These are phyloP conservation scores for Blastomyces emzantsi DNA, from an alignment of 2,329 filamentous ascomycete species.

Conservation along the genomic window DNA sequence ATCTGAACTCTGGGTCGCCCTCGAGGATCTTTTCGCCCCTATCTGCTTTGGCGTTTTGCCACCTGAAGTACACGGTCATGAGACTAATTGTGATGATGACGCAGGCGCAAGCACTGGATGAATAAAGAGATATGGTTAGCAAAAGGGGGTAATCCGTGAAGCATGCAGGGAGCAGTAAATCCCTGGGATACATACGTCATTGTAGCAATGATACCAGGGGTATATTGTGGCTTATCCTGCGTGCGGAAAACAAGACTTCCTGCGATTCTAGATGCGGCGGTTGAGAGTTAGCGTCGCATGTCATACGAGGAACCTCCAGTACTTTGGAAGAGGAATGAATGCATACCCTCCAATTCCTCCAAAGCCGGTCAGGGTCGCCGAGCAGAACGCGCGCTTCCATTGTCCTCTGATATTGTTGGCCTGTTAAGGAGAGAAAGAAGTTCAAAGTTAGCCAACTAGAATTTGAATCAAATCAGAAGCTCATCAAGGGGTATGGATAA, in stretches of 20 bases:
- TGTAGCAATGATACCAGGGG: conserved; percentile 13
- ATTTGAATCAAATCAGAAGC: background rate
- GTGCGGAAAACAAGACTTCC: conserved; percentile 59
- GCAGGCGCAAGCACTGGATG: background rate
- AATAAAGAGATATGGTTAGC: background rate
- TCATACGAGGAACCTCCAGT: background rate
- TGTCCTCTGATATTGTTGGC: conserved; percentile 74
- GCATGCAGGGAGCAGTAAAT: background rate
- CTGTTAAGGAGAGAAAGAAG: background rate
- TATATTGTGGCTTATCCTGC: conserved; percentile 14
- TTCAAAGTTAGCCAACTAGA: background rate
- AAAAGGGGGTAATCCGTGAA: background rate
- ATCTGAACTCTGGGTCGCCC: conserved; percentile 9
- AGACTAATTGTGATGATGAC: conserved; percentile 3
- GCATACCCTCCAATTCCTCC: conserved; percentile 54
- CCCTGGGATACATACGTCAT: conserved; percentile 11
- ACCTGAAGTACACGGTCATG: conserved; percentile 11
- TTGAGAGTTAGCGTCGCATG: background rate
- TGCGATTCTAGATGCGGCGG: conserved; percentile 44
- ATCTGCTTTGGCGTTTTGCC: conserved; percentile 12
- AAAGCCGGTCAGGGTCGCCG: conserved; percentile 61
- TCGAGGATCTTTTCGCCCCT: conserved; percentile 10
- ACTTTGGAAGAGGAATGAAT: background rate
- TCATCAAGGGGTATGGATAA: background rate
- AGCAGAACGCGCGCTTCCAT: conserved; percentile 71